Evolutionary conservation across 345 rosid species (phyloP), one percentile per base, ranked within the genome.

Genomic region (Schrenkiella parvula): DNA sequence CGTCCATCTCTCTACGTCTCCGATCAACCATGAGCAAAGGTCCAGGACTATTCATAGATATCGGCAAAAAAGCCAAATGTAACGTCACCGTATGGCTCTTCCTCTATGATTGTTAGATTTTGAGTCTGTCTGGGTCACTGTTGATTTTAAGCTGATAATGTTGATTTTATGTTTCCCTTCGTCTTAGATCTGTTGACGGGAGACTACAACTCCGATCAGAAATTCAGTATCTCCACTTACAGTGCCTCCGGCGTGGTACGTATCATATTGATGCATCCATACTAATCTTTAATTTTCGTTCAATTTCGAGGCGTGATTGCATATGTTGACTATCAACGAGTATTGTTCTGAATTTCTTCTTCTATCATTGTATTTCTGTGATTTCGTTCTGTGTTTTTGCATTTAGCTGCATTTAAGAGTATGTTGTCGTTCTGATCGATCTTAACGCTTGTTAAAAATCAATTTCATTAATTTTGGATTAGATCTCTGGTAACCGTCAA

Each of bases 61-160:
- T 91, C 78, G 98, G 96, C 86, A 95, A 89, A 71, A 91, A 86
- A 71, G 80, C 96, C 74, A 87, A 81, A 88, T 96, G 99, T 91
- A 71, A 21, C 64, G 11, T 47, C 61, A 56, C 26, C 47, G 11
- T 23, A 28, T 19, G 9, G 21, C 70, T 60, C 34, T 62, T 52
- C 31, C 10, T 59, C 43, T 25, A 23, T 19, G 18, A 5, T 35
- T n/a, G n/a, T n/a, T n/a, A n/a, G 58, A 21, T 66, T 55, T 55
- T 37, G 26, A 29, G 15, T 41, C 4, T 15, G 51, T 39, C 14
- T 7, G 31, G 42, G 13, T 63, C 23, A 54, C 6, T 8, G 1
- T 53, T 26, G 22, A 10, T 44, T 26, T 21, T 55, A 8, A 15
- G 38, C 54, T 74, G 60, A 39, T 21, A 73, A 13, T 25, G 64